Conservation (phyloP, 1,284 basidiomycete genomes). For the Cerioporus squamosus region DNA sequence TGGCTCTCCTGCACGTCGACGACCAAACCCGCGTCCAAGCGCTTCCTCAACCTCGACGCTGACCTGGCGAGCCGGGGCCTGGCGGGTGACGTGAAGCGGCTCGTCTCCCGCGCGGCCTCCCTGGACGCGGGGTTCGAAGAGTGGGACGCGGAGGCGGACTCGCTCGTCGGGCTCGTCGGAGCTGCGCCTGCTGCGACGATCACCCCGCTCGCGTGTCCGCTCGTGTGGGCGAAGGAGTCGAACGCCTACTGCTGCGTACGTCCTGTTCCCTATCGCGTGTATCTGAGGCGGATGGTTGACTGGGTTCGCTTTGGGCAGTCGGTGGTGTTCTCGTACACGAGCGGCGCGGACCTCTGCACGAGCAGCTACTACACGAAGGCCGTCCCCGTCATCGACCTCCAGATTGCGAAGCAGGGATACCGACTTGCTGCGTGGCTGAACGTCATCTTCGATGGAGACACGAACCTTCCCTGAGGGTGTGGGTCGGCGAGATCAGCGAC, state of each 20-base stretch:
- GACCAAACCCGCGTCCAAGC: constrained; percentile 36
- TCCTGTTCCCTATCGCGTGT: constrained; percentile 2
- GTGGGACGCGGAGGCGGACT: not conserved
- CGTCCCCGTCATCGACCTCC: constrained; percentile 54
- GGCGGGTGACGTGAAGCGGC: constrained; percentile 39
- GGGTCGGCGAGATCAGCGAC: too few species aligned
- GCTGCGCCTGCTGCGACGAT: constrained; percentile 27
- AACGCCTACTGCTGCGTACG: constrained; percentile 57
- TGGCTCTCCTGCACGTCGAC: constrained; percentile 54
- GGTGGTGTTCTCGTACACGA: constrained; percentile 49
- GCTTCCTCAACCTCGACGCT: constrained; percentile 23
- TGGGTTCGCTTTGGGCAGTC: constrained; percentile 37
- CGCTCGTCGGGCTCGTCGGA: not conserved
- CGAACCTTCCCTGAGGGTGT: constrained; percentile 26
- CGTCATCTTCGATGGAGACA: constrained; percentile 45
- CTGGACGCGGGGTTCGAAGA: constrained; percentile 4
- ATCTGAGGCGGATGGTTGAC: not conserved
- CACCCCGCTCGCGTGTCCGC: constrained; percentile 49
- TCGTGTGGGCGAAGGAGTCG: constrained; percentile 55
- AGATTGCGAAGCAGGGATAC: constrained; percentile 60
- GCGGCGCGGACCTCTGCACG: constrained; percentile 51
- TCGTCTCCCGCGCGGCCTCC: constrained; percentile 19
- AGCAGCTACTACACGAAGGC: constrained; percentile 50
- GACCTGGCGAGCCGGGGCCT: not conserved
- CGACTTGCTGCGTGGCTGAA: constrained; percentile 61